phyloP scores from a whole-genome alignment of 306 rosid genomes.

The Rosa lucieae region DNA sequence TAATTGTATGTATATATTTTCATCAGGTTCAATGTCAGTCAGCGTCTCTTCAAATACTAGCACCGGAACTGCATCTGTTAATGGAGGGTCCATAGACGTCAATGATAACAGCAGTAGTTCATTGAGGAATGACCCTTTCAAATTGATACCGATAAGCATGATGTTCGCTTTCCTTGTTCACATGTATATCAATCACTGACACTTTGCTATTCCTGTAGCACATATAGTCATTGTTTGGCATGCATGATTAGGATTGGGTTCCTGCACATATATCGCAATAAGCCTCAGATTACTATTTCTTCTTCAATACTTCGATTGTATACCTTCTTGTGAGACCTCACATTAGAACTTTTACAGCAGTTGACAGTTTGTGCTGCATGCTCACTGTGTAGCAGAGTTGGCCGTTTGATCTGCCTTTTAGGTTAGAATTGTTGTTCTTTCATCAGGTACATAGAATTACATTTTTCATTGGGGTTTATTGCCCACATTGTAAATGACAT shows the following conservation, averaged over 20 bases:
- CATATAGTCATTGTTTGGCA: not conserved
- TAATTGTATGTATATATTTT: constrained; percentile 10
- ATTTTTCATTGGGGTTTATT: not conserved
- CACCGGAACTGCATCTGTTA: constrained; percentile 52
- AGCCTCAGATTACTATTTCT: not conserved
- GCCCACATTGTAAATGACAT: constrained; percentile 3
- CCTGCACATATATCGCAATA: not conserved
- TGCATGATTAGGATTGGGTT: constrained; percentile 2
- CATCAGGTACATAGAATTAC: not conserved
- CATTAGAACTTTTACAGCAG: not conserved
- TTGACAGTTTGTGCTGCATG: not conserved
- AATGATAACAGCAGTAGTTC: constrained; percentile 22
- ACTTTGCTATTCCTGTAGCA: not conserved
- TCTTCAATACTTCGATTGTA: not conserved
- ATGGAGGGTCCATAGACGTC: constrained; percentile 43
- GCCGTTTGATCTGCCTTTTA: not conserved
- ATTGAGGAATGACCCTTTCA: constrained; percentile 25
- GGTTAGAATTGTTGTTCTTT: not conserved
- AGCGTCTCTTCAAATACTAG: constrained; percentile 53
- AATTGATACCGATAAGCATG: constrained; percentile 25
- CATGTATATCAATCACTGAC: constrained; percentile 18
- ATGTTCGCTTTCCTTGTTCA: constrained; percentile 39
- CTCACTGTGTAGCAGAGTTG: not conserved
- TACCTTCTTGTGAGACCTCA: not conserved
- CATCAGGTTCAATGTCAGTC: constrained; percentile 52